These are phyloP conservation scores for Puccinellia tenuiflora DNA, from an alignment of 176 grass and related monocot species.

Conservation along the genomic window DNA sequence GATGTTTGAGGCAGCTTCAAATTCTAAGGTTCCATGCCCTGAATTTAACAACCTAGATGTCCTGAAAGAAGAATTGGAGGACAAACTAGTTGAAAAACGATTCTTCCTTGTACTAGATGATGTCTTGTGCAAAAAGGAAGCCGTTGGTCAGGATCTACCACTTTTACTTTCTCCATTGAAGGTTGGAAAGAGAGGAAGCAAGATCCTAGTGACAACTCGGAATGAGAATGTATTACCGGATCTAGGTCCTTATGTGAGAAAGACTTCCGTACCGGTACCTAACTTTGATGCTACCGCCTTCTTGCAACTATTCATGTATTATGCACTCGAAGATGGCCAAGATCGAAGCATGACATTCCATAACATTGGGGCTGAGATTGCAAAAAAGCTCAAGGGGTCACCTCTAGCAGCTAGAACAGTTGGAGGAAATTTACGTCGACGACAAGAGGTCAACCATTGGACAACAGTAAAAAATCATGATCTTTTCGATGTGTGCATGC, in stretches of 20 bases:
- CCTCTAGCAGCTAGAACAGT: not conserved
- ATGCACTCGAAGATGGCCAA: not conserved
- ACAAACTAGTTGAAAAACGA: not conserved
- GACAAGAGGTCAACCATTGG: no score
- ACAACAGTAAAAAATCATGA: no score
- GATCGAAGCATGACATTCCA: no score
- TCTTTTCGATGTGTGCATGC: no score
- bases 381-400: conserved; percentile 1
- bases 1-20: not conserved
- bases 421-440: not conserved
- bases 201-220: conserved; percentile 25
- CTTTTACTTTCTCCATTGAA: not conserved
- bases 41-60: not conserved
- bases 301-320: conserved; percentile 10
- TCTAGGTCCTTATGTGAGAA: not conserved
- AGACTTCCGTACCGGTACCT: not conserved
- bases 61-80: not conserved
- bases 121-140: not conserved
- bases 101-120: conserved; percentile 33
- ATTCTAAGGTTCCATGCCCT: not conserved
- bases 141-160: not conserved
- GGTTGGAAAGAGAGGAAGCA: conserved; percentile 7
- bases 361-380: not conserved
- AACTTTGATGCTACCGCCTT: not conserved
- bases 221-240: not conserved